Conservation (phyloP, 1,139 yeast genomes). For the Pneumocystis oryctolagi region DNA sequence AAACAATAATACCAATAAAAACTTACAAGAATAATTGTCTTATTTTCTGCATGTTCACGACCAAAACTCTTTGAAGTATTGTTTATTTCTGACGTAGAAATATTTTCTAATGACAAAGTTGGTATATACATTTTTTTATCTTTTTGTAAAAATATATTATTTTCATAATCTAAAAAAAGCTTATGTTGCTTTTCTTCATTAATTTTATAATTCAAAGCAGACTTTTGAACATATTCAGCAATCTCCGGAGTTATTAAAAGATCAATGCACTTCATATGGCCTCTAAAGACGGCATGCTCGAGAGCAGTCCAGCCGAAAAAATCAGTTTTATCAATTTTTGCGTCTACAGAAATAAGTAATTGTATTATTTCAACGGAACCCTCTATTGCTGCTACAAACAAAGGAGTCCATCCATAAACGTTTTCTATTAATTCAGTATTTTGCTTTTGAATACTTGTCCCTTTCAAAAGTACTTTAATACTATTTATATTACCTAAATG, state of each 20-base stretch:
- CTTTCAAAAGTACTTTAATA: conserved; percentile 38
- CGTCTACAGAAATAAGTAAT: conserved; percentile 38
- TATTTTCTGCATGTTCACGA: conserved; percentile 51
- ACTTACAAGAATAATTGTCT: conserved; percentile 49
- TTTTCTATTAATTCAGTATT: conserved; percentile 61
- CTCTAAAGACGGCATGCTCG: conserved; percentile 89
- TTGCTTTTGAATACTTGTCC: conserved; percentile 37
- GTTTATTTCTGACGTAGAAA: not conserved
- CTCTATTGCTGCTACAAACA: conserved; percentile 81
- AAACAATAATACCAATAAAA: not conserved
- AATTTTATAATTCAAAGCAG: conserved; percentile 2
- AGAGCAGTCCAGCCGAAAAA: conserved; percentile 93
- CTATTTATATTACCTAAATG: conserved; percentile 44
- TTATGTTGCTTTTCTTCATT: conserved; percentile 2
- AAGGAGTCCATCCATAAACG: conserved; percentile 89
- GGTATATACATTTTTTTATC: not conserved
- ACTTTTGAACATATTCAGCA: conserved; percentile 4
- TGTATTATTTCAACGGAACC: conserved; percentile 50
- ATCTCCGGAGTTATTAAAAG: conserved; percentile 35
- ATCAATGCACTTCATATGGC: conserved; percentile 61
- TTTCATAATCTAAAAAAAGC: conserved; percentile 1
- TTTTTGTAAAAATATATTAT: conserved; percentile 2
- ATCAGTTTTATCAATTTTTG: conserved; percentile 46
- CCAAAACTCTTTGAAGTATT: conserved; percentile 60
- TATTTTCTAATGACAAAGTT: not conserved